Conservation (phyloP, 345 rosid species). For the Lepidium sativum region DNA sequence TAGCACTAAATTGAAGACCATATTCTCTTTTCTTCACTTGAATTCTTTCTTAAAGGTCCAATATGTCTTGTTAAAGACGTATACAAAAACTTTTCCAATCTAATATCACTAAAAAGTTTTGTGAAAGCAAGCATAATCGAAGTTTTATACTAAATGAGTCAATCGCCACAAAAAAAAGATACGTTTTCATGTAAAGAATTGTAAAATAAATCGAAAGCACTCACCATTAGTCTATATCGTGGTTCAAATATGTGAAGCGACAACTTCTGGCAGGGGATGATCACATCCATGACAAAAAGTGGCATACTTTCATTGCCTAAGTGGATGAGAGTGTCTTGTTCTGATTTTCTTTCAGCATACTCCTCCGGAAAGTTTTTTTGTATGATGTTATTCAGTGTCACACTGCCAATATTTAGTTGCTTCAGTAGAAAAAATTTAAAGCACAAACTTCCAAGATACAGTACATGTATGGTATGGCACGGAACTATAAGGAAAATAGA, state of each 20-base stretch:
- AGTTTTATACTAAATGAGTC: not conserved
- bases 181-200: conserved; percentile 2
- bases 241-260: conserved; percentile 92
- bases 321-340: conserved; percentile 66
- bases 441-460: not conserved
- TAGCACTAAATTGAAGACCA: not conserved
- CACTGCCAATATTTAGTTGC: conserved; percentile 41
- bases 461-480: conserved; percentile 1
- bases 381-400: conserved; percentile 79
- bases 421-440: conserved; percentile 8
- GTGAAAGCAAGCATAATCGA: not conserved
- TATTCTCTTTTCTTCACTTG: not conserved
- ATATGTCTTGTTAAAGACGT: too few relatives aligned
- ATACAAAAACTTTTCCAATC: not conserved
- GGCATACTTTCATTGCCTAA: conserved; percentile 79
- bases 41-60: too few relatives aligned
- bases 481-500: not conserved
- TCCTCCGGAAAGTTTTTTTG: conserved; percentile 83
- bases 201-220: conserved; percentile 16
- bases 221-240: conserved; percentile 86
- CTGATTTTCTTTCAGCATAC: conserved; percentile 82
- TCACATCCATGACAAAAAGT: conserved; percentile 89
- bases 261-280: conserved; percentile 83
- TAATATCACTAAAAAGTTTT: not conserved
- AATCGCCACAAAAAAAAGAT: not conserved